Base-by-base conservation (phyloP, 2,329 filamentous ascomycete species). In the Penicillium sp. region DNA sequence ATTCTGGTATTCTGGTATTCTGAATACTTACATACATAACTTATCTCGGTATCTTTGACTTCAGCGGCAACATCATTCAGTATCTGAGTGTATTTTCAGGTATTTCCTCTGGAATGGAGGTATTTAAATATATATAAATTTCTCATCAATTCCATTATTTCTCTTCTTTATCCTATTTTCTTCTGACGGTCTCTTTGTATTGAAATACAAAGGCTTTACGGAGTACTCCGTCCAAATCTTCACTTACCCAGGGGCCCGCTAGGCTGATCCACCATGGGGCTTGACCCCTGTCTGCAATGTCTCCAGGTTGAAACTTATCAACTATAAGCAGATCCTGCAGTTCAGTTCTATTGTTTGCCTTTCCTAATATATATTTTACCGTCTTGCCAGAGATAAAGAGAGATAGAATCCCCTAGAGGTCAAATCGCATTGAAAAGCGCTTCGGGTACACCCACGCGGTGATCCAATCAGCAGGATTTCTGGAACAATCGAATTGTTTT, bases 361-460 rank as follows among this genome's bases (percentile, higher is more conserved):
- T 39, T 32, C 10, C 10, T 16, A 4, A 37, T 20, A 16, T n/a
- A 44, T 20, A 5, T 29, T 32, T 38, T 10, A 24, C 14, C 34
- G 29, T n/a, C 18, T 34, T 5, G 13, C 5, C 24, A 31, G 44
- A 46, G 34, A 39, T 3, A 39, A 18, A 48, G 20, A 18, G 24
- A 22, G 22, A 24, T 14, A 3, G 7, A 6, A 32, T 43, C 35
- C 11, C 14, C 22, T 22, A 22, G 11, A 35, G 31, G 49, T 44
- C 47, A 32, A 31, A 35, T 45, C 50, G 46, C 57, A 63, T 62
- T 53, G 57, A 57, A 58, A 58, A 48, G 56, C 44, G 42, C 35
- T 45, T 45, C 43, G 44, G 50, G 50, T 16, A 45, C 38, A 35
- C 53, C 38, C 37, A 52, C 31, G n/a, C 39, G 20, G 26, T 32